Percentiles rank a stretch among this genome's conserved stretches.
phyloP scores from a whole-genome alignment of 2,329 filamentous ascomycete genomes.

The Colletotrichum liriopes region DNA sequence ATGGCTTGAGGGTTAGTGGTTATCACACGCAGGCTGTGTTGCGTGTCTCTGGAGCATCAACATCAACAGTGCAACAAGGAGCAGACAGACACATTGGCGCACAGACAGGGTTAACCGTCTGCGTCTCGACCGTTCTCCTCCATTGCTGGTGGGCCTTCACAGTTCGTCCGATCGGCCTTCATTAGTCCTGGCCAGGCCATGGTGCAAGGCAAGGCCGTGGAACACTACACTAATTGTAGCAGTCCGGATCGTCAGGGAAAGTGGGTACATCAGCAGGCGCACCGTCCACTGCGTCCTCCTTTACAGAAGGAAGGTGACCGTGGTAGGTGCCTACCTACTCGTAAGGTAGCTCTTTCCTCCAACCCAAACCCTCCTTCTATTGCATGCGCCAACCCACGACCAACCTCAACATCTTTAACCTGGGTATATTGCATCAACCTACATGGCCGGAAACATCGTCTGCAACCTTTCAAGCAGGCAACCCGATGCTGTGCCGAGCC shows the following conservation, averaged over 20 bases:
- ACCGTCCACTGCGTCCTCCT: background rate
- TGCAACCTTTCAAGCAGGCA: background rate
- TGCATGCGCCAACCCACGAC: background rate
- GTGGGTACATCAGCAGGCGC: constrained; percentile 1
- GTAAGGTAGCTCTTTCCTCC: background rate
- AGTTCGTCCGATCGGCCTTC: constrained; percentile 16
- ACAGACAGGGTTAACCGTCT: background rate
- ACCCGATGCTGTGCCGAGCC: background rate
- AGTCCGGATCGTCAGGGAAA: constrained; percentile 9
- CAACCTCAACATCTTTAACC: background rate
- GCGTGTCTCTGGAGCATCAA: background rate
- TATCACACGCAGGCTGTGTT: background rate
- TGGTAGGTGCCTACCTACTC: background rate
- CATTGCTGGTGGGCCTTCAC: background rate
- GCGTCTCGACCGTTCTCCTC: background rate
- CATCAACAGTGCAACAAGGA: background rate
- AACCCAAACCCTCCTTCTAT: background rate
- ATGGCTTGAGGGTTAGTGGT: background rate
- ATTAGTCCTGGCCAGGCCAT: background rate
- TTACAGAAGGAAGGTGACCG: background rate
- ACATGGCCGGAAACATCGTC: background rate
- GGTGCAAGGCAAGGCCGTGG: background rate
- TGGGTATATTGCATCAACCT: background rate
- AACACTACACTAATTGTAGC: background rate
- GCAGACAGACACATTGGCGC: background rate